Base-by-base conservation (phyloP, 164 flowering plant species). In the Vitis rupestris region DNA sequence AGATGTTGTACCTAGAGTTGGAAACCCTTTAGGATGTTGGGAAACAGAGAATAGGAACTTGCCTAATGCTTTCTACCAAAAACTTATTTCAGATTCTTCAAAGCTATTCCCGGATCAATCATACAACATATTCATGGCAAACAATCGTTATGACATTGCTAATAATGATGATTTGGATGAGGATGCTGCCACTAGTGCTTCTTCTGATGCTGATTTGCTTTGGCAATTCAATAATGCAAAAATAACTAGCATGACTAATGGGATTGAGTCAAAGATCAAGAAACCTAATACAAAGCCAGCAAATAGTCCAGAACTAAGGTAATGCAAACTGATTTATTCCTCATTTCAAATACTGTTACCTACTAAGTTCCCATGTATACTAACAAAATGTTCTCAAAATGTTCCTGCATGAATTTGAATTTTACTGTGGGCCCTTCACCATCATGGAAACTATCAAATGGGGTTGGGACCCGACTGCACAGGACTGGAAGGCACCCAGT, bases 211-310 rank as follows among this genome's bases (percentile, higher is more conserved):
- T 62, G 97, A 92, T 73, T 72, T 88, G 75, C 84, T 87, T 47
- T 90, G 97, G 95, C 95, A 90, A 74, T 92, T 86, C 70, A 91
- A 91, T 75, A 86, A 88, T 51, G 71, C 91, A 68, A 91, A 85
- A 65, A 71, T 85, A 63, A 69, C 81, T 10, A 71, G 76, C 71
- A 74, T 79, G 23, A 10, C 80, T 59, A 86, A 77, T 76, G 88
- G 83, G 8, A 64, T 69, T 63, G 90, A 68, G 30, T 70, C 86
- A 58, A 90, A 82, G 73, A 67, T 71, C 64, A 86, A 81, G 75
- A 89, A 83, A 80, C 78, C 84, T 63, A 76, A 55, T 60, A 50
- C 74, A 14, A 92, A 83, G 70, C 76, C 75, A n/a, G 61, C 75
- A 9, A 88, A 79, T 74, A 86, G 78, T 72, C 86, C 91, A 12